phyloP scores from a whole-genome alignment of 1,139 yeast genomes.

The Blastobotrys apis region DNA sequence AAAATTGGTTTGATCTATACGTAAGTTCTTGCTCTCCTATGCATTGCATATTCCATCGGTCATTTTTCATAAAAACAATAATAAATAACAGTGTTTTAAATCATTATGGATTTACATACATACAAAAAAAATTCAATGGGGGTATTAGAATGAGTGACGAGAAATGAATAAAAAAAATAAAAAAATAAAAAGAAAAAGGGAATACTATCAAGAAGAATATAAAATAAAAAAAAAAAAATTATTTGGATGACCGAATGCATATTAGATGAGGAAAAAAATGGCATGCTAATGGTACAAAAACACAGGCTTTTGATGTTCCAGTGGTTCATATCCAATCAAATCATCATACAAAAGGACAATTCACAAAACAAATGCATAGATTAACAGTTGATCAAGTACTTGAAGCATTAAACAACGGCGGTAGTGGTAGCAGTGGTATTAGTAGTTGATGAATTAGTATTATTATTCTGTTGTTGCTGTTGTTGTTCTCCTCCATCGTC shows the following conservation, averaged over 20 bases:
- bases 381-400: slow-evolving; percentile 54
- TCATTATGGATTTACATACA: background rate
- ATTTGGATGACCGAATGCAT: background rate
- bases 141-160: background rate
- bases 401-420: slow-evolving; percentile 18
- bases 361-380: slow-evolving; percentile 73
- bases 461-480: background rate
- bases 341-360: slow-evolving; percentile 38
- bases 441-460: background rate
- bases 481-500: background rate
- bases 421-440: background rate
- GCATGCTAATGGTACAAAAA: background rate
- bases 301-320: slow-evolving; percentile 76
- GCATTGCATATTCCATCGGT: background rate
- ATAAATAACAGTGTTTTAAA: background rate
- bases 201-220: background rate
- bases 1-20: slow-evolving; percentile 73
- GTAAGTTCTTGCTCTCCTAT: slow-evolving; percentile 21
- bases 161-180: background rate
- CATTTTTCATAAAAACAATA: background rate
- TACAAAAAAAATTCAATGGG: background rate
- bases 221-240: too few species aligned
- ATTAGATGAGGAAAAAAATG: background rate
- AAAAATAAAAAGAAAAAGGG: background rate
- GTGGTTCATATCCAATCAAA: slow-evolving; percentile 68